A percentile compares a stretch with the other conserved stretches of the same genome.
Conservation (phyloP, 768 basidiomycete species). For the Leccinum disarticulatum region DNA sequence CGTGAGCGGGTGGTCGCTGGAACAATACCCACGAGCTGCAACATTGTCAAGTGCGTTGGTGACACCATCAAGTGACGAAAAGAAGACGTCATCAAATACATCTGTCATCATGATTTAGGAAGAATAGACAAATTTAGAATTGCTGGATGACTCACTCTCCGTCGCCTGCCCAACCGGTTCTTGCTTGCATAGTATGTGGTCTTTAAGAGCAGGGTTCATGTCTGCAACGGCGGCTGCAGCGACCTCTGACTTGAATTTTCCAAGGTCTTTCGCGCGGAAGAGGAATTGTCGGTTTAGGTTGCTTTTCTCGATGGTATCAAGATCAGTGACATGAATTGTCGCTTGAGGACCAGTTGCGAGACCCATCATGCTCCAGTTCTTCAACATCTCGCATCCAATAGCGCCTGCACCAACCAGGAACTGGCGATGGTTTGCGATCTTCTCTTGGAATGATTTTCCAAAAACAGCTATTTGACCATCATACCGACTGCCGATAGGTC, state of each 20-base stretch:
- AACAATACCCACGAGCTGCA: constrained; percentile 71
- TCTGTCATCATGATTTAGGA: constrained; percentile 45
- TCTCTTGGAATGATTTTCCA: constrained; percentile 88
- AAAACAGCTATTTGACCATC: constrained; percentile 97
- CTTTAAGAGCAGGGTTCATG: constrained; percentile 91
- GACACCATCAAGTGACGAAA: constrained; percentile 83
- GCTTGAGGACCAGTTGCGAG: constrained; percentile 79
- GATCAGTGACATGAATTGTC: constrained; percentile 88
- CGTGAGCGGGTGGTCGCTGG: neutral
- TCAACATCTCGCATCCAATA: constrained; percentile 99
- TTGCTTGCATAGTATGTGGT: constrained; percentile 86
- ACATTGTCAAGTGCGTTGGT: constrained; percentile 98
- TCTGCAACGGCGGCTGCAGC: constrained; percentile 88
- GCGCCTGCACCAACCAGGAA: constrained; percentile 99
- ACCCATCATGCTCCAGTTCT: constrained; percentile 99
- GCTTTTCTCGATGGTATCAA: constrained; percentile 99
- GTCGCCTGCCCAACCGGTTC: constrained; percentile 91
- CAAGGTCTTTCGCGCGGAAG: constrained; percentile 93
- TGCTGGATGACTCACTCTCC: constrained; percentile 64
- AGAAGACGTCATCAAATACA: constrained; percentile 87
- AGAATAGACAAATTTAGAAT: neutral
- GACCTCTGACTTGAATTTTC: constrained; percentile 96
- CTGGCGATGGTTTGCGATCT: constrained; percentile 84
- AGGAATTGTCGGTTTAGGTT: constrained; percentile 98
- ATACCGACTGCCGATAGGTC: constrained; percentile 80